Percentiles rank a stretch among this genome's conserved stretches.
These are phyloP conservation scores for Binderoboletus segoi DNA, from an alignment of 1,284 basidiomycete species.

Conservation along the genomic window DNA sequence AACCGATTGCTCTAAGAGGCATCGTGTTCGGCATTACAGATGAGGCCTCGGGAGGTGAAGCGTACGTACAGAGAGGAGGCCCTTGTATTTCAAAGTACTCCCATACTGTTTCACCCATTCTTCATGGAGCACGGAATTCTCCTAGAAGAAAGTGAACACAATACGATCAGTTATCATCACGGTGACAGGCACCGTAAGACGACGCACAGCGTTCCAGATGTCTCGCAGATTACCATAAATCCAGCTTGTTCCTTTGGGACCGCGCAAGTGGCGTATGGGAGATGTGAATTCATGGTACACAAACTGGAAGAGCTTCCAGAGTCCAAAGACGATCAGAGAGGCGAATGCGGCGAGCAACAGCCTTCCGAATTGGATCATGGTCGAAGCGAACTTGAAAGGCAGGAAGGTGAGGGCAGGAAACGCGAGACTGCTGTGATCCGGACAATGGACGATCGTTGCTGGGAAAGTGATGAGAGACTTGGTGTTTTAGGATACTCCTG, in stretches of 20 bases:
- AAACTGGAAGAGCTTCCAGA: constrained; percentile 35
- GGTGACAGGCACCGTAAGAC: not conserved
- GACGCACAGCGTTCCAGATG: constrained; percentile 43
- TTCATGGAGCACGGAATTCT: constrained; percentile 43
- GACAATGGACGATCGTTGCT: too few species aligned
- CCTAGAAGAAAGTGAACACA: constrained; percentile 24
- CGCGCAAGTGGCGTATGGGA: constrained; percentile 49
- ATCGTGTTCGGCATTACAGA: not conserved
- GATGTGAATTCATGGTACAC: constrained; percentile 36
- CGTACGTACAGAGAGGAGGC: constrained; percentile 47
- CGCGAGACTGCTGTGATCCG: too few species aligned
- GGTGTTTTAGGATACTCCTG: not conserved
- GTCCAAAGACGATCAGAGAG: constrained; percentile 27
- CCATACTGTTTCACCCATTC: constrained; percentile 61
- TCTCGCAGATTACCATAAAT: constrained; percentile 57
- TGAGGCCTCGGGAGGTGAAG: not conserved
- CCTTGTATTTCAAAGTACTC: constrained; percentile 48
- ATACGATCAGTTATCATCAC: not conserved
- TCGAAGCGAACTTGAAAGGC: too few species aligned
- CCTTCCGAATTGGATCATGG: constrained; percentile 19
- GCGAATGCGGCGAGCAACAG: constrained; percentile 8
- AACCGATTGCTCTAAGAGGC: not conserved
- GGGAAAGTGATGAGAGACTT: too few species aligned
- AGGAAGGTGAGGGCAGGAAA: not conserved
- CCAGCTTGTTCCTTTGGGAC: constrained; percentile 50